Evolutionary conservation across 139 green algal species (phyloP).

Genomic region (Yamagishiella unicocca): DNA sequence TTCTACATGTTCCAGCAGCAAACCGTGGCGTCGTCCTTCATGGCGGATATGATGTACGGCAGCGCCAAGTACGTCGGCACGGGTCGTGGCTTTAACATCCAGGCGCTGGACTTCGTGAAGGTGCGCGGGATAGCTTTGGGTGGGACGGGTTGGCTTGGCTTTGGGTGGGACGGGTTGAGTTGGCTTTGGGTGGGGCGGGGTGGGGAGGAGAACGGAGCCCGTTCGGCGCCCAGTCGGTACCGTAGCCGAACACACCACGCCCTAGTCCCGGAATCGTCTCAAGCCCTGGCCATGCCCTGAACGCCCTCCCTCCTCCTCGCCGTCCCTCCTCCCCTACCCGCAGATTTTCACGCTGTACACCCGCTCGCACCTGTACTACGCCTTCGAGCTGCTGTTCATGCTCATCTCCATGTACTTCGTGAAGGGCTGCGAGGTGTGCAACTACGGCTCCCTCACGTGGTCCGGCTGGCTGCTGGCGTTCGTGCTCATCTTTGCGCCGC

Average conservation of each 20-base stretch:
- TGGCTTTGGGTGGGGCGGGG: no score
- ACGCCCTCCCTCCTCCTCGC: neutral
- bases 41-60: constrained; percentile 57
- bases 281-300: neutral
- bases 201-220: no score
- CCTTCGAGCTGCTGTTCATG: constrained; percentile 64
- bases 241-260: no score
- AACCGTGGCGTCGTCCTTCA: constrained; percentile 44
- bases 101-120: constrained; percentile 62
- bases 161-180: no score
- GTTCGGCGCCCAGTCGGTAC: no score
- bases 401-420: constrained; percentile 56
- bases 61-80: constrained; percentile 58
- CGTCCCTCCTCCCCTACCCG: neutral
- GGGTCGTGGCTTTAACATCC: constrained; percentile 68
- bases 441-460: constrained; percentile 59
- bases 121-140: no score
- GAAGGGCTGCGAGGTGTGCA: constrained; percentile 41
- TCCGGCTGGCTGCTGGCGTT: constrained; percentile 61
- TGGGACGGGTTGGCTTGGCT: no score
- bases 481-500: constrained; percentile 57
- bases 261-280: no score
- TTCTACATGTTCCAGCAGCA: constrained; percentile 74
- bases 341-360: constrained; percentile 56
- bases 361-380: constrained; percentile 61